These are phyloP conservation scores for Daldinia caldariorum DNA, from an alignment of 495 filamentous ascomycete species.

Conservation along the genomic window DNA sequence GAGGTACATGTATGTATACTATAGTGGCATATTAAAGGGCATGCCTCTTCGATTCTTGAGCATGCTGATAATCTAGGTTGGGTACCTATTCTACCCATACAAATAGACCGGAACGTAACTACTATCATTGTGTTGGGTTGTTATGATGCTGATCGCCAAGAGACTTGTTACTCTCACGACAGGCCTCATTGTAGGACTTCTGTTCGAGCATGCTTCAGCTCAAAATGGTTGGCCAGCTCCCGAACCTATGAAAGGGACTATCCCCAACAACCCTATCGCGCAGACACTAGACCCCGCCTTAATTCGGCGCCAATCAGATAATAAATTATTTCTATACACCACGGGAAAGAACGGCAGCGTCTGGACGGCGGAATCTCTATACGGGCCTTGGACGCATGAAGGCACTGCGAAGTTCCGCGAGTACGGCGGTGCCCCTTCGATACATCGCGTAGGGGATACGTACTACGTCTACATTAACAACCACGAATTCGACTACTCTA, in stretches of 20 bases:
- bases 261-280: slow-evolving; percentile 31
- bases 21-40: neutral
- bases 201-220: neutral
- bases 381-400: slow-evolving; percentile 68
- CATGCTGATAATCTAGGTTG: neutral
- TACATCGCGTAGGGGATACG: slow-evolving; percentile 59
- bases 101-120: neutral
- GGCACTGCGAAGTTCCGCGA: slow-evolving; percentile 64
- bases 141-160: neutral
- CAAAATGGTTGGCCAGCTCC: slow-evolving; percentile 32
- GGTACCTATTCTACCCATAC: neutral
- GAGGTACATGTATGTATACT: neutral
- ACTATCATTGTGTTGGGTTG: neutral
- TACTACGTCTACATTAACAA: slow-evolving; percentile 79
- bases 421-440: slow-evolving; percentile 69
- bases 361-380: slow-evolving; percentile 30
- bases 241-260: slow-evolving; percentile 26
- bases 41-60: neutral
- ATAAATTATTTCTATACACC: slow-evolving; percentile 26
- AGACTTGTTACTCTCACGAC: neutral
- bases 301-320: slow-evolving; percentile 28
- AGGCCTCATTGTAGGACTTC: neutral
- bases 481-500: slow-evolving; percentile 48
- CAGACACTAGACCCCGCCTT: slow-evolving; percentile 33
- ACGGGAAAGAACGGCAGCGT: slow-evolving; percentile 14